Base-by-base conservation (phyloP, 1,139 yeast genomes). In the Nakaseomyces glabratus region DNA sequence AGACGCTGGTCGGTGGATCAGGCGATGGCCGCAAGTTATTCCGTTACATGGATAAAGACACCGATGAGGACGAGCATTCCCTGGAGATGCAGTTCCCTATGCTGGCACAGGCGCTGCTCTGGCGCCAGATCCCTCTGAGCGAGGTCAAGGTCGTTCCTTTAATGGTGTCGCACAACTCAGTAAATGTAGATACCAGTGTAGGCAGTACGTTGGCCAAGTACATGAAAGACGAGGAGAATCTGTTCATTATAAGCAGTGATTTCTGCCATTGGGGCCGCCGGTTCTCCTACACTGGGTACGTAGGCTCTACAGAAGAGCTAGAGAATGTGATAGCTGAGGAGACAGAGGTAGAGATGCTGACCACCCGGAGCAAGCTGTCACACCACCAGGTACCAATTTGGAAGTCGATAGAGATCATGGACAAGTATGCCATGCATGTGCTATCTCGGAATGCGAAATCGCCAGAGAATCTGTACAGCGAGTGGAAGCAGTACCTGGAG, bases 191-290 rank as follows among this genome's bases (percentile, higher is more conserved):
- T 36, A 49, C 53, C 10, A 57, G 60, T 15, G 52, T 82, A 14
- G 78, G 80, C 0, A 47, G 54, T 1, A 47, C 64, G 0, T 61
- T 90, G 35, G 57, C 61, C 9, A 76, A 78, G 1, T 82, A 69
- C 46, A 54, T 85, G 37, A 57, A 55, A 3, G 72, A 79, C 46
- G 67, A 68, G 16, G 60, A 61, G 22, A 80, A 76, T 1, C 32
- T 45, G 19, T 82, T 90, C 58, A 73, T 84, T 17, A 68, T 90
- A 4, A 82, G 94, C 50, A 75, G 93, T 1, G 99, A 90, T 60
- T 93, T 90, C 52, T 88, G 97, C 54, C 98, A 90, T 53, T 90
- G 98, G 98, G 96, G 96, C 1, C 51, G 69, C 4, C 62, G 93
- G 31, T 85, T 86, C 52, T 78, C 76, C 9, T 86, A 79, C 53